Evolutionary conservation across 2,329 filamentous ascomycete species (phyloP).

Genomic region (Huntiella moniliformis): DNA sequence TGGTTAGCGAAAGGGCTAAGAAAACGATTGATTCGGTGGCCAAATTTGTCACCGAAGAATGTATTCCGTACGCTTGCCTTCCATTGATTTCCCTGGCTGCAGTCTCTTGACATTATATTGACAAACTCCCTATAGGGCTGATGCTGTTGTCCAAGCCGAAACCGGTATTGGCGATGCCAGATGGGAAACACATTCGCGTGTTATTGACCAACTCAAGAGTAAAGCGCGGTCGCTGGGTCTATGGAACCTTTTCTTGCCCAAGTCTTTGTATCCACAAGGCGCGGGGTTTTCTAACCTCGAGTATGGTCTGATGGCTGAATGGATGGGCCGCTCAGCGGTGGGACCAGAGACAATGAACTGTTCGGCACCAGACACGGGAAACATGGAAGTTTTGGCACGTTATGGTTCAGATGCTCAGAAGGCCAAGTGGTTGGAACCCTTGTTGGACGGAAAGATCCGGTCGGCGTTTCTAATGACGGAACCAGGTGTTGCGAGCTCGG

Average conservation of each 20-base stretch:
- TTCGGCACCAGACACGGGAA: constrained; percentile 77
- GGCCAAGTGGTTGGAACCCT: constrained; percentile 59
- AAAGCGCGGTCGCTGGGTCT: constrained; percentile 69
- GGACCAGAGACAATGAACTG: constrained; percentile 84
- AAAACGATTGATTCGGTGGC: constrained; percentile 74
- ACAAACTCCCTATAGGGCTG: constrained; percentile 33
- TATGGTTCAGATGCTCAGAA: constrained; percentile 79
- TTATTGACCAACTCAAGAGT: constrained; percentile 78
- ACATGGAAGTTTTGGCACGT: constrained; percentile 89
- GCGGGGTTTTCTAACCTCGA: constrained; percentile 90
- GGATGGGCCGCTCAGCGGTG: constrained; percentile 66
- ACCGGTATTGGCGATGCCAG: constrained; percentile 56
- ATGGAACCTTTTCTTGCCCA: constrained; percentile 97
- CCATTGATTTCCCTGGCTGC: neutral
- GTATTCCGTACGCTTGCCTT: constrained; percentile 42
- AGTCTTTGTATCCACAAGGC: constrained; percentile 86
- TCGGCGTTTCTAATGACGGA: constrained; percentile 92
- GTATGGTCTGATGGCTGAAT: constrained; percentile 95
- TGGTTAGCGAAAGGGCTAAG: constrained; percentile 69
- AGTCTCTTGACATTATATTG: constrained; percentile 4
- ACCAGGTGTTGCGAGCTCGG: constrained; percentile 69
- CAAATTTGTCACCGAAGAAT: constrained; percentile 95
- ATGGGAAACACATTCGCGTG: constrained; percentile 60
- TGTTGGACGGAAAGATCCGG: constrained; percentile 69
- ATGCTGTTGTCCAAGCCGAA: constrained; percentile 63